Percentiles rank a stretch among this genome's conserved stretches.
These are phyloP conservation scores for Aureobasidium leucospermi DNA, from an alignment of 2,329 filamentous ascomycete genomes.

Conservation along the genomic window DNA sequence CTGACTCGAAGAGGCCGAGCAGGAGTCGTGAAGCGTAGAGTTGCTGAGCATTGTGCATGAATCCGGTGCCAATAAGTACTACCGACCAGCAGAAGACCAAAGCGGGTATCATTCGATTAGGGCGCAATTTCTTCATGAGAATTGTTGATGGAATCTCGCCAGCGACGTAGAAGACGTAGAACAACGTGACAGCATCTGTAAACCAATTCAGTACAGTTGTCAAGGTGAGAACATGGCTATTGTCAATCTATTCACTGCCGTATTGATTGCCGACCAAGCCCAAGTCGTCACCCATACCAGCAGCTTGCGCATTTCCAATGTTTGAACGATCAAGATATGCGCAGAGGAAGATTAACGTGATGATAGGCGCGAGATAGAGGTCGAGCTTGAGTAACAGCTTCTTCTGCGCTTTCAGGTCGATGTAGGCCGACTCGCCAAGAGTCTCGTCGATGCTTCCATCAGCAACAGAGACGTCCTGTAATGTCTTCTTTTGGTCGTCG, in stretches of 20 bases:
- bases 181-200: slow-evolving; percentile 31
- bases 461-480: not conserved
- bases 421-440: not conserved
- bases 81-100: slow-evolving; percentile 55
- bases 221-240: not conserved
- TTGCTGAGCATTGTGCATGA: slow-evolving; percentile 57
- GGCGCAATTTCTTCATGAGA: slow-evolving; percentile 38
- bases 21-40: slow-evolving; percentile 63
- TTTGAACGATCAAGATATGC: slow-evolving; percentile 63
- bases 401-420: slow-evolving; percentile 31
- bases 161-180: slow-evolving; percentile 40
- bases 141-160: slow-evolving; percentile 40
- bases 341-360: slow-evolving; percentile 65
- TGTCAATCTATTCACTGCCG: slow-evolving; percentile 37
- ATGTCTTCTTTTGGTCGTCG: not conserved
- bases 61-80: slow-evolving; percentile 61
- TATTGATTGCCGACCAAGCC: slow-evolving; percentile 56
- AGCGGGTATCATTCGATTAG: slow-evolving; percentile 48
- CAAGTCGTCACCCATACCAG: slow-evolving; percentile 56
- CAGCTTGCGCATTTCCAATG: slow-evolving; percentile 58
- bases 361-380: slow-evolving; percentile 54
- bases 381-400: slow-evolving; percentile 60
- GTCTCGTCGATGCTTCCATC: not conserved
- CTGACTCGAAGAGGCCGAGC: slow-evolving; percentile 62
- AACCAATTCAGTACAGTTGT: not conserved